A percentile compares a stretch with the other conserved stretches of the same genome.
Conservation (phyloP, 2,329 filamentous ascomycete species). For the Huntiella decipiens region DNA sequence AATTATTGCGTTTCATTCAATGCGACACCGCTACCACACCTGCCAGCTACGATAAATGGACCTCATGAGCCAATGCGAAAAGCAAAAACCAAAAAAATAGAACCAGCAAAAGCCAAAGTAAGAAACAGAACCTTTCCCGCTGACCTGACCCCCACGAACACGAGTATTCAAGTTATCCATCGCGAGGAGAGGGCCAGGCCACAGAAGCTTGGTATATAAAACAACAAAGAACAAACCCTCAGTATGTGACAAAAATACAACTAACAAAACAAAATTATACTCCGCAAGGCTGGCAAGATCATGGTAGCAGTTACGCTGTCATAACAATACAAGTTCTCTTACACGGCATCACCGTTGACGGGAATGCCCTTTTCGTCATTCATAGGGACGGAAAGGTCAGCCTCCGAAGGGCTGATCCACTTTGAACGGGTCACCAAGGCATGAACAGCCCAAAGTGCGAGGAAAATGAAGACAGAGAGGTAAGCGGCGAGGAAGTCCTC, state of each 20-base stretch:
- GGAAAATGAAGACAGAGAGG: conserved; percentile 44
- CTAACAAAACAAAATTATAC: neutral
- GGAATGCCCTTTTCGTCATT: conserved; percentile 1
- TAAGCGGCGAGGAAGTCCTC: conserved; percentile 46
- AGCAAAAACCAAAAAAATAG: neutral
- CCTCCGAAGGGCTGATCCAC: conserved; percentile 20
- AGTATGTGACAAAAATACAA: neutral
- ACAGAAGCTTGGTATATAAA: conserved; percentile 4
- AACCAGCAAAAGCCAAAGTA: neutral
- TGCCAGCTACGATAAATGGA: no score
- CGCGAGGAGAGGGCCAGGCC: neutral
- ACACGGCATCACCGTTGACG: no score
- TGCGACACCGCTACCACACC: no score
- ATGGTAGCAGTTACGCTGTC: no score
- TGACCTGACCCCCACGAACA: neutral
- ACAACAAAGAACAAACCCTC: neutral
- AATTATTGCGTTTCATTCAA: no score
- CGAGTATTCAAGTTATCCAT: no score
- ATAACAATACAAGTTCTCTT: no score
- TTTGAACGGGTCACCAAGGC: conserved; percentile 29
- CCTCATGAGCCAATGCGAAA: no score
- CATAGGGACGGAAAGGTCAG: conserved; percentile 17
- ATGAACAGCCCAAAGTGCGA: conserved; percentile 39
- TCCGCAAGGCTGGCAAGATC: neutral
- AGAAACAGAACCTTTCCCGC: neutral